phyloP scores from a whole-genome alignment of 176 grass and related monocot genomes.

The Avena eriantha region DNA sequence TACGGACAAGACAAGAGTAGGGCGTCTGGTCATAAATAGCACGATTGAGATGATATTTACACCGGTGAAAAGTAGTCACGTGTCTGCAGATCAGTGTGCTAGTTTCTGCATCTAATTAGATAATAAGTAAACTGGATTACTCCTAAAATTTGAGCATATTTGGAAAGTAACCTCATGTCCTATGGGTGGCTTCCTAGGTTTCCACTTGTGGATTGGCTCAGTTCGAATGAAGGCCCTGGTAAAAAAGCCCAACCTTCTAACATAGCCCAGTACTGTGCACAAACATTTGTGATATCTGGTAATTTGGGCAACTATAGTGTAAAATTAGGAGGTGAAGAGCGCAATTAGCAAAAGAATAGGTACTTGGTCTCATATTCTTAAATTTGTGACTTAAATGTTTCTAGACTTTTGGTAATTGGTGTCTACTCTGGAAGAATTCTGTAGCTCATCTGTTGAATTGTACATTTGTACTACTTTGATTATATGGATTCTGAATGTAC shows the following conservation, averaged over 20 bases:
- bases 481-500: conserved; percentile 8
- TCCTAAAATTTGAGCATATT: background rate
- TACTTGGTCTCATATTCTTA: background rate
- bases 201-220: background rate
- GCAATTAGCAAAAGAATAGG: background rate
- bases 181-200: background rate
- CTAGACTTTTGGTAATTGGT: background rate
- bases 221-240: background rate
- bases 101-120: background rate
- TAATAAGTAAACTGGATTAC: background rate
- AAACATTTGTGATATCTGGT: background rate
- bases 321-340: background rate
- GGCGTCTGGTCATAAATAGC: background rate
- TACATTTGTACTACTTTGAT: conserved; percentile 7
- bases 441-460: background rate
- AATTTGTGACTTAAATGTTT: background rate
- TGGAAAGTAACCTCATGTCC: background rate
- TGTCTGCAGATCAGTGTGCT: background rate
- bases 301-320: background rate
- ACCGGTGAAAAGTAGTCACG: background rate
- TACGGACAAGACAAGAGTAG: background rate
- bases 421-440: conserved; percentile 14
- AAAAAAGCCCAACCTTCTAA: background rate
- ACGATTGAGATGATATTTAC: background rate
- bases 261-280: background rate